Percentiles rank a stretch among this genome's conserved stretches.
phyloP scores from a whole-genome alignment of 2,329 filamentous ascomycete genomes.

The Grosmannia clavigera region DNA sequence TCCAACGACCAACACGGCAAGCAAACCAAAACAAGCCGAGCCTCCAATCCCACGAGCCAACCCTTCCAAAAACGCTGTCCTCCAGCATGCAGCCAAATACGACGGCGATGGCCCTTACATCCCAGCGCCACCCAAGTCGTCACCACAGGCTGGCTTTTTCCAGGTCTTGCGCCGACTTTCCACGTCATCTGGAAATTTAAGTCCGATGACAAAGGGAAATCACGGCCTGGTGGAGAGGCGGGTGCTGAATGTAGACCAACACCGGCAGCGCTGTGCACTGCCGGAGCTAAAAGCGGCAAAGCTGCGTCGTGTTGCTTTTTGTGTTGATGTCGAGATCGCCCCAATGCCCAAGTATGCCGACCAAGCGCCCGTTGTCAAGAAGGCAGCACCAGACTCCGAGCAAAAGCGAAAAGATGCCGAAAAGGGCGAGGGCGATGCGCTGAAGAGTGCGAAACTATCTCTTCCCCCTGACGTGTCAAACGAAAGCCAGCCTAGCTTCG shows the following conservation, averaged over 20 bases:
- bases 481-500: conserved; percentile 32
- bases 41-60: conserved; percentile 34
- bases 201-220: conserved; percentile 32
- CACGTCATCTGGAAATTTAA: conserved; percentile 38
- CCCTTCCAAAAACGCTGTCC: conserved; percentile 44
- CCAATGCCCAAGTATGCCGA: conserved; percentile 70
- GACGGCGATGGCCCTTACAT: conserved; percentile 56
- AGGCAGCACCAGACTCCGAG: conserved; percentile 25
- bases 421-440: conserved; percentile 59
- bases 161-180: conserved; percentile 75
- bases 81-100: conserved; percentile 41
- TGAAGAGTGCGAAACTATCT: conserved; percentile 52
- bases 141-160: conserved; percentile 56
- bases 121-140: conserved; percentile 59
- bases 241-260: conserved; percentile 73
- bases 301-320: conserved; percentile 81
- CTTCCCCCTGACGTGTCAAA: conserved; percentile 20
- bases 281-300: conserved; percentile 69
- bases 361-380: conserved; percentile 30
- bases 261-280: conserved; percentile 68
- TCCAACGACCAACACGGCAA: conserved; percentile 21
- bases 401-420: conserved; percentile 53
- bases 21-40: conserved; percentile 28
- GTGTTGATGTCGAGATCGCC: conserved; percentile 93
- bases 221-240: conserved; percentile 68